Evolutionary conservation across 176 grass and related monocot species (phyloP).

Genomic region (Thalia dealbata): DNA sequence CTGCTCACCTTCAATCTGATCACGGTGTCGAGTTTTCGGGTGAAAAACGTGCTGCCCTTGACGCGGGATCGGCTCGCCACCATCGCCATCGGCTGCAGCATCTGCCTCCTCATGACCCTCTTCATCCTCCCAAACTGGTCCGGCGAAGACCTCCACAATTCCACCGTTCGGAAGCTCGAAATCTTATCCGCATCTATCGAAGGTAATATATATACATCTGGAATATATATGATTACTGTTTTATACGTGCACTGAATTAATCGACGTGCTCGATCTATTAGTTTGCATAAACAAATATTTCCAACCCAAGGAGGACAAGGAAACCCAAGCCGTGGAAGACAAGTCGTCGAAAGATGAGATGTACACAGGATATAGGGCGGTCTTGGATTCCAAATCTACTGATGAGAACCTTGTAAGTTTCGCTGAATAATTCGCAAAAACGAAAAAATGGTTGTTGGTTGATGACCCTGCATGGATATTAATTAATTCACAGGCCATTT

Average conservation of each 20-base stretch:
- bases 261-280: too few species aligned
- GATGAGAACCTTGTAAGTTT: constrained; percentile 71
- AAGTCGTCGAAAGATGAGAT: constrained; percentile 46
- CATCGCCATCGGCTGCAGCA: constrained; percentile 73
- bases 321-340: constrained; percentile 25
- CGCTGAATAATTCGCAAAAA: too few species aligned
- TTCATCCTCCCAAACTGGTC: constrained; percentile 85
- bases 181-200: constrained; percentile 65
- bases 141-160: constrained; percentile 76
- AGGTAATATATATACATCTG: too few species aligned
- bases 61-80: constrained; percentile 62
- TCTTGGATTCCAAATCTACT: constrained; percentile 87
- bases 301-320: constrained; percentile 39
- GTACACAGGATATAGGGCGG: constrained; percentile 44
- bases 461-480: too few species aligned
- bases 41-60: constrained; percentile 49
- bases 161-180: constrained; percentile 69
- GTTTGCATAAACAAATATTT: constrained; percentile 74
- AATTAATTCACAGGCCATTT: constrained; percentile 61
- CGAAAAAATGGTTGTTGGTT: too few species aligned
- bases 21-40: constrained; percentile 77
- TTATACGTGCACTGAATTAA: too few species aligned
- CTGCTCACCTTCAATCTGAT: constrained; percentile 95
- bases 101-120: constrained; percentile 83
- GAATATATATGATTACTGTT: too few species aligned